A percentile compares a stretch with the other conserved stretches of the same genome.
Evolutionary conservation across 2,329 filamentous ascomycete species (phyloP).

Genomic region (Ophiostoma angusticollis): DNA sequence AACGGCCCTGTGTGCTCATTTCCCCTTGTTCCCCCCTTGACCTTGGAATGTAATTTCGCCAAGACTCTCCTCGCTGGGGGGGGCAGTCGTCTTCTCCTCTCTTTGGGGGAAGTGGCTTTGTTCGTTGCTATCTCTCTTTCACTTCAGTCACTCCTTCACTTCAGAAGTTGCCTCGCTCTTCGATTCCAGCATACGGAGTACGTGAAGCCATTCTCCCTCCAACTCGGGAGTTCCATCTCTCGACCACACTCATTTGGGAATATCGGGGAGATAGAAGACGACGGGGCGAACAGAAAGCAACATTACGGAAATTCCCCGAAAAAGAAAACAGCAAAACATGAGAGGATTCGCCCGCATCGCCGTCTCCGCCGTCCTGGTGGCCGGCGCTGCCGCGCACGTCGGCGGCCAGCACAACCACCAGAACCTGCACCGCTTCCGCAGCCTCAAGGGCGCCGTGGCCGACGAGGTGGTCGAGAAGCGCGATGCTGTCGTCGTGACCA

Average conservation of each 20-base stretch:
- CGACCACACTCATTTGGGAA: conserved; percentile 42
- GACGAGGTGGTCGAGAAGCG: conserved; percentile 43
- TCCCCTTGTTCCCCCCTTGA: conserved; percentile 11
- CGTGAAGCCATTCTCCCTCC: conserved; percentile 25
- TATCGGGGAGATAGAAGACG: conserved; percentile 1
- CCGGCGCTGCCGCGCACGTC: conserved; percentile 40
- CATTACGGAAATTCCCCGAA: not conserved
- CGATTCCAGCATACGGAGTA: conserved; percentile 5
- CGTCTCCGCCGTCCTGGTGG: conserved; percentile 39
- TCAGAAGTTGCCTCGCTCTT: conserved; percentile 15
- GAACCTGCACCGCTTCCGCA: conserved; percentile 45
- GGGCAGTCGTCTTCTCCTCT: not conserved
- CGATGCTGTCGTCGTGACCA: conserved; percentile 31
- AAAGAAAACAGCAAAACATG: conserved; percentile 25
- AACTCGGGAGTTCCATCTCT: conserved; percentile 39
- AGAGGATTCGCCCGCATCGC: conserved; percentile 37
- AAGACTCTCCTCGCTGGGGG: conserved; percentile 7
- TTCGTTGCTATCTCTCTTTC: conserved; percentile 1
- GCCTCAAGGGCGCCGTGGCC: too few species aligned
- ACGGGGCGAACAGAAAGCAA: not conserved
- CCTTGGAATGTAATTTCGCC: conserved; percentile 16
- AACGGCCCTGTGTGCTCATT: conserved; percentile 4
- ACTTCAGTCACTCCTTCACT: not conserved
- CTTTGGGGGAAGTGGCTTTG: not conserved
- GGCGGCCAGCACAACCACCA: conserved; percentile 36